These are phyloP conservation scores for Tulasnella sp. DNA, from an alignment of 768 basidiomycete species.

Conservation along the genomic window DNA sequence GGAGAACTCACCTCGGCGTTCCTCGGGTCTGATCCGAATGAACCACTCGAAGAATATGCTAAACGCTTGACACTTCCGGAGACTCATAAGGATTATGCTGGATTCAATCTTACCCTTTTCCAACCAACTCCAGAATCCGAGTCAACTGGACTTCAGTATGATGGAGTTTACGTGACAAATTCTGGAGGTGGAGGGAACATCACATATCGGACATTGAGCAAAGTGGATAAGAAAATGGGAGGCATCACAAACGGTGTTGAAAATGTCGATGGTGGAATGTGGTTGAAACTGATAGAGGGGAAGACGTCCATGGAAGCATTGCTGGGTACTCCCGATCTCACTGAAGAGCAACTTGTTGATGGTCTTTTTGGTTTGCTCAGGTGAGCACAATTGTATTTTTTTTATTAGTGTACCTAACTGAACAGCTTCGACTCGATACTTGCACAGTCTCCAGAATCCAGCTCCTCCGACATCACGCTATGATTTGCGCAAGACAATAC, in stretches of 20 bases:
- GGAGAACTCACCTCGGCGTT: slow-evolving; percentile 57
- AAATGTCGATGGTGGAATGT: slow-evolving; percentile 42
- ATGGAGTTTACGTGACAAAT: slow-evolving; percentile 52
- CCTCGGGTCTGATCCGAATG: slow-evolving; percentile 31
- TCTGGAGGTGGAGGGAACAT: slow-evolving; percentile 53
- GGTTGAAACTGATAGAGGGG: slow-evolving; percentile 65
- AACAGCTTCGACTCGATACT: slow-evolving; percentile 2
- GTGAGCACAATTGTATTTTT: slow-evolving; percentile 34
- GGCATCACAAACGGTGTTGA: slow-evolving; percentile 69
- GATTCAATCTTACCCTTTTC: slow-evolving; percentile 69
- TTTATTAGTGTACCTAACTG: neutral
- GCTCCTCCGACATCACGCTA: neutral
- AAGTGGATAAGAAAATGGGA: slow-evolving; percentile 38
- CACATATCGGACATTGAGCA: slow-evolving; percentile 38
- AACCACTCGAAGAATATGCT: slow-evolving; percentile 36
- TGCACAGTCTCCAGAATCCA: neutral
- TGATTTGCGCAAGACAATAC: slow-evolving; percentile 12
- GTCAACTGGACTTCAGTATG: slow-evolving; percentile 31
- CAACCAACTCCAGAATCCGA: slow-evolving; percentile 13
- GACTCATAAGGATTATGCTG: slow-evolving; percentile 39
- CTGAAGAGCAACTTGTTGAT: slow-evolving; percentile 43
- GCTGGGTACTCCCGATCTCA: slow-evolving; percentile 28
- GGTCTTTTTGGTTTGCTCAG: slow-evolving; percentile 51
- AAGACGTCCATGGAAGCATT: slow-evolving; percentile 33
- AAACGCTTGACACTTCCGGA: slow-evolving; percentile 36